Evolutionary conservation across 176 grass and related monocot genomes (phyloP), one percentile per base, ranked within the genome.

Genomic region (Hyparrhenia diplandra): DNA sequence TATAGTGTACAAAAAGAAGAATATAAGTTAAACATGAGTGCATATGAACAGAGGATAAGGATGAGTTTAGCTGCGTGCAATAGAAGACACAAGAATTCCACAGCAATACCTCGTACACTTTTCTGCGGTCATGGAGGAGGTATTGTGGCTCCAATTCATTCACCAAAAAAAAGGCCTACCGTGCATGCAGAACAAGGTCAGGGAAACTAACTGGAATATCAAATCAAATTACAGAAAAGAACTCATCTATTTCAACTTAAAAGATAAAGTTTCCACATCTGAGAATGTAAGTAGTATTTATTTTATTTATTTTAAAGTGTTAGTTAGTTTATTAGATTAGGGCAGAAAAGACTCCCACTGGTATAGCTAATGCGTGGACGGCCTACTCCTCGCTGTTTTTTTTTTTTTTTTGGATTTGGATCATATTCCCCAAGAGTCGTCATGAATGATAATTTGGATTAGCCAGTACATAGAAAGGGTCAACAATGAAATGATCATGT

Each of bases 61-160:
- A 64, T 80, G 20, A 63, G 30, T 76, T 76, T 23, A 71, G 76
- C 55, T 30, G 21, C 4, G 35, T 55, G 54, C 71, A 69, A 71
- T 52, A 71, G 32, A 83, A 88, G 14, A 63, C 36, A 74, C 79
- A 40, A 64, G 59, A 86, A 64, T 69, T 75, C 21, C 45, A 37
- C 59, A 28, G 8, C 2, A 81, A 84, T 94, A 98, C 96, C 96
- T 98, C 96, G 13, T 98, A 98, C 64, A 95, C 96, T 84, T 98
- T 98, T 77, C 92, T 91, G 75, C 96, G 90, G 71, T 98, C 96
- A 82, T 98, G 96, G 69, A 98, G 86, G 64, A 98, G 96, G 63
- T 95, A 82, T 80, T 98, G 96, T 25, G 73, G 84, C 80, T 98
- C 92, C 57, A 98, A 84, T 90, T 95, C 96, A 91, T 95, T 98